phyloP scores from a whole-genome alignment of 768 basidiomycete genomes.

The Phlebiopsis flavidoalba region DNA sequence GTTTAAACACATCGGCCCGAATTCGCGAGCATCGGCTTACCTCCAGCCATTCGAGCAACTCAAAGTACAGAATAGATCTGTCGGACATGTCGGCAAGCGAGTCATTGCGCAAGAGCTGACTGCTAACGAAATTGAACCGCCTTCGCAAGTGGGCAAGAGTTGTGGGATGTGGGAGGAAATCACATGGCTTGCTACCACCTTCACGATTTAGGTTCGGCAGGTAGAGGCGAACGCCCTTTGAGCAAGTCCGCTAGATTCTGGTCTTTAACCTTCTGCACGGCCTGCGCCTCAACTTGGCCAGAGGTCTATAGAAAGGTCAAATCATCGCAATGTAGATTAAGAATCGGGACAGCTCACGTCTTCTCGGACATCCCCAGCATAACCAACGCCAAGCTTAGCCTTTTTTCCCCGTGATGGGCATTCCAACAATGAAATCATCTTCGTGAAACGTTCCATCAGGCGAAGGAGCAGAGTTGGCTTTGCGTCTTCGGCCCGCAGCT shows the following conservation, averaged over 20 bases:
- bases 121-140: constrained; percentile 85
- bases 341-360: constrained; percentile 55
- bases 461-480: constrained; percentile 24
- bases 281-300: constrained; percentile 75
- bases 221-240: constrained; percentile 65
- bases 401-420: constrained; percentile 50
- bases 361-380: constrained; percentile 78
- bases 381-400: constrained; percentile 77
- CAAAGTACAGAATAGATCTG: constrained; percentile 77
- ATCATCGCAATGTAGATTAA: neutral
- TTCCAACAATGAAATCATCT: constrained; percentile 34
- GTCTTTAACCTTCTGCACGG: constrained; percentile 70
- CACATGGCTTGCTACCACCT: constrained; percentile 76
- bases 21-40: constrained; percentile 31
- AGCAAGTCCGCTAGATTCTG: constrained; percentile 67
- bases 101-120: constrained; percentile 83
- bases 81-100: constrained; percentile 94
- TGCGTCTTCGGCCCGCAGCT: constrained; percentile 39
- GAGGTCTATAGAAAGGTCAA: constrained; percentile 46
- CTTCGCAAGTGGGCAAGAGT: constrained; percentile 87
- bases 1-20: constrained; percentile 7
- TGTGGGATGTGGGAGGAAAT: constrained; percentile 90
- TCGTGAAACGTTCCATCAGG: constrained; percentile 44
- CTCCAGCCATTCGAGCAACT: constrained; percentile 90
- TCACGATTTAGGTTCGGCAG: constrained; percentile 76